phyloP scores from a whole-genome alignment of 2,329 filamentous ascomycete genomes.

The Talaromyces funiculosus region DNA sequence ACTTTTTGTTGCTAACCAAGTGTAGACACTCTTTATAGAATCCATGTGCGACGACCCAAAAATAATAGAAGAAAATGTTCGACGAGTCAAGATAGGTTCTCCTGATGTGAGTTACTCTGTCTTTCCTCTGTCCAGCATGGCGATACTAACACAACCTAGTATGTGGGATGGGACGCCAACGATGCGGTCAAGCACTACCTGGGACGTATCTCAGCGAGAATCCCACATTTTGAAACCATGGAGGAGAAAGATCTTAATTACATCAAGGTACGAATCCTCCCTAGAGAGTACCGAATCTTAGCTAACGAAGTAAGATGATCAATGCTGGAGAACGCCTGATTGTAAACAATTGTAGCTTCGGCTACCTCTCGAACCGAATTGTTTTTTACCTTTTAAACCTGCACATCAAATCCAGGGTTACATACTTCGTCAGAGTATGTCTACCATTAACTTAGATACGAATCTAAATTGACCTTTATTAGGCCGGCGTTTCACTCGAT shows the following conservation, averaged over 20 bases:
- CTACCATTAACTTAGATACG: not conserved
- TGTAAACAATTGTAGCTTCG: slow-evolving; percentile 96
- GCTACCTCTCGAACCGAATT: slow-evolving; percentile 92
- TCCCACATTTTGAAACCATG: slow-evolving; percentile 96
- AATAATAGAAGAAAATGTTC: slow-evolving; percentile 93
- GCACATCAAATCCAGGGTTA: slow-evolving; percentile 91
- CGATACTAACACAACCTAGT: slow-evolving; percentile 45
- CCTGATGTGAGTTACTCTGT: slow-evolving; percentile 64
- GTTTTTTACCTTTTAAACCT: slow-evolving; percentile 97
- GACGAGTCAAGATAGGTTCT: slow-evolving; percentile 95
- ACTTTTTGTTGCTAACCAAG: not conserved
- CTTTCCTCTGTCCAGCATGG: slow-evolving; percentile 5
- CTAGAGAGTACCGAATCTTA: too few species aligned
- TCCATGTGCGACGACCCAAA: slow-evolving; percentile 89
- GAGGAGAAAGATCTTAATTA: slow-evolving; percentile 89
- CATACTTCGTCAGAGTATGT: slow-evolving; percentile 74
- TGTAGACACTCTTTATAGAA: slow-evolving; percentile 91
- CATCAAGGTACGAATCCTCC: slow-evolving; percentile 60
- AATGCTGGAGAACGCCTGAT: slow-evolving; percentile 90
- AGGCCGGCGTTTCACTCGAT: slow-evolving; percentile 75
- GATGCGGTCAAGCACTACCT: slow-evolving; percentile 92
- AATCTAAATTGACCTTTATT: slow-evolving; percentile 10
- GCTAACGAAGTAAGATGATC: slow-evolving; percentile 61
- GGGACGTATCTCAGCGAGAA: slow-evolving; percentile 80
- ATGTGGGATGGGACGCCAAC: slow-evolving; percentile 83